Evolutionary conservation across 306 rosid species (phyloP).

Genomic region (Malus fusca): DNA sequence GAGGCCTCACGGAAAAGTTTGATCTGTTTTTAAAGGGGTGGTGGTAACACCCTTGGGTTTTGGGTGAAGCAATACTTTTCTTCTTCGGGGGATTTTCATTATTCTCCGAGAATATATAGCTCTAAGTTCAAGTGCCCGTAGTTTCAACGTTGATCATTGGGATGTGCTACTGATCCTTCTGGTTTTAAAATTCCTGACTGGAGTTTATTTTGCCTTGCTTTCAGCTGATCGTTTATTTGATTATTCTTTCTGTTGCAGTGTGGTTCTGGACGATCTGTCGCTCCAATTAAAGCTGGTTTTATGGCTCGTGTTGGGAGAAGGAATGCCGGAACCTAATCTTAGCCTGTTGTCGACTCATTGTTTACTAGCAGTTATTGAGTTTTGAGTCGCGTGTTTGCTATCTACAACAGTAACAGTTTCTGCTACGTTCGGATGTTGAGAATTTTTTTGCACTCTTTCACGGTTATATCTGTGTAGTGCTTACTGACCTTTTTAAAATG

Average conservation of each 20-base stretch:
- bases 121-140: neutral
- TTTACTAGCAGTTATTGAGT: neutral
- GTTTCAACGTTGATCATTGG: neutral
- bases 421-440: neutral
- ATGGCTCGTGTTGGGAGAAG: constrained; percentile 97
- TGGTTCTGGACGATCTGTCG: constrained; percentile 90
- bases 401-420: neutral
- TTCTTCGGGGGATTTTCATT: neutral
- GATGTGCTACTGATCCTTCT: neutral
- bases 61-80: neutral
- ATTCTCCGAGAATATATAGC: neutral
- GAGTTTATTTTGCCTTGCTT: neutral
- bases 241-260: constrained; percentile 46
- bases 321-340: constrained; percentile 55
- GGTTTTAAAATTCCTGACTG: neutral
- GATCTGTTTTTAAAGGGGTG: neutral
- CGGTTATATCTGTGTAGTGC: neutral
- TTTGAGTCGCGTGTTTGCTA: neutral
- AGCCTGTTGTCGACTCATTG: neutral
- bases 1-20: constrained; percentile 17
- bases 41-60: neutral
- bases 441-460: neutral
- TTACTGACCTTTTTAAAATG: neutral
- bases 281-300: constrained; percentile 93
- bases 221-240: neutral